These are phyloP conservation scores for Rhizopogon parksii DNA, from an alignment of 1,284 basidiomycete genomes.

Conservation along the genomic window DNA sequence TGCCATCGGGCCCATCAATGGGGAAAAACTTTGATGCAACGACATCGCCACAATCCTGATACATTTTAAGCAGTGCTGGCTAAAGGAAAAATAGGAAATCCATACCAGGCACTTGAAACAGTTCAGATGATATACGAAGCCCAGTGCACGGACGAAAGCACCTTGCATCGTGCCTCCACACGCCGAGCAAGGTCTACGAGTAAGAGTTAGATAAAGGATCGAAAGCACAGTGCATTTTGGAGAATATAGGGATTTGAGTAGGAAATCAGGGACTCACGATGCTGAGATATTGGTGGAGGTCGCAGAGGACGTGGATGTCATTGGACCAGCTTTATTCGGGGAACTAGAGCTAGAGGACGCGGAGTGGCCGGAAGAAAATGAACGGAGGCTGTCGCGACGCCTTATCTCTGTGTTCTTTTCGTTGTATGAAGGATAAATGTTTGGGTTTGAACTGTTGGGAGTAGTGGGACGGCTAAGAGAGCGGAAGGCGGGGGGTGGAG, in stretches of 20 bases:
- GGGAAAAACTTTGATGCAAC: conserved; percentile 99
- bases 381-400: conserved; percentile 40
- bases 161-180: conserved; percentile 81
- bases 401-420: conserved; percentile 40
- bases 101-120: conserved; percentile 96
- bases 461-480: conserved; percentile 47
- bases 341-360: conserved; percentile 37
- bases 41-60: conserved; percentile 90
- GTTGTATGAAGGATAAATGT: conserved; percentile 42
- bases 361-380: conserved; percentile 44
- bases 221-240: not conserved
- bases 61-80: conserved; percentile 1
- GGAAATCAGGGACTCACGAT: conserved; percentile 34
- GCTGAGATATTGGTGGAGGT: conserved; percentile 38
- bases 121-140: conserved; percentile 90
- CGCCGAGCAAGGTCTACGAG: conserved; percentile 56
- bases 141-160: conserved; percentile 93
- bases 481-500: conserved; percentile 44
- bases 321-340: conserved; percentile 37
- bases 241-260: conserved; percentile 17
- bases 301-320: conserved; percentile 38
- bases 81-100: conserved; percentile 15
- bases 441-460: conserved; percentile 41
- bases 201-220: conserved; percentile 13
- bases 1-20: conserved; percentile 80